Evolutionary conservation across 1,284 basidiomycete genomes (phyloP), one percentile per base, ranked within the genome.

Genomic region (Flammula alnicola): DNA sequence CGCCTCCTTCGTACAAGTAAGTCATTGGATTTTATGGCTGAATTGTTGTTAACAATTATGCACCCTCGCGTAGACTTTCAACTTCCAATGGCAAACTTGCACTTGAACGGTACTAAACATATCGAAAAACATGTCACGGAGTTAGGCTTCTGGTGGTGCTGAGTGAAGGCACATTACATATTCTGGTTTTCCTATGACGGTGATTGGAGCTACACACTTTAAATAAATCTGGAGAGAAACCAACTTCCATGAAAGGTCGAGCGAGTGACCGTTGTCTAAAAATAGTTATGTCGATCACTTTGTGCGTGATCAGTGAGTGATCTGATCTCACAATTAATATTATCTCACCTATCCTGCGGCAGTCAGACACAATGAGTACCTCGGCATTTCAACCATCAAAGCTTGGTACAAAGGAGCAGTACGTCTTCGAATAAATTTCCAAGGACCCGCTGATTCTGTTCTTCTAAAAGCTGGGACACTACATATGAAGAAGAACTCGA

Each of bases 341-440:
- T 20, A n/a, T 14, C 27, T 39, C 32, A 26, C 25, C 32, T n/a
- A n/a, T n/a, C n/a, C n/a, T n/a, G n/a, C n/a, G n/a, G n/a, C n/a
- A n/a, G n/a, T n/a, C n/a, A n/a, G n/a, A n/a, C n/a, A 53, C 19
- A 5, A 66, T 64, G 61, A 57, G 27, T 39, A 62, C 63, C n/a
- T n/a, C n/a, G n/a, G n/a, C n/a, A 23, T 69, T 84, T 29, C 63
- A 74, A 35, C 77, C 86, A 2, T 89, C 88, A 3, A 79, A 80
- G 45, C 74, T 91, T 9, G 89, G 89, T 27, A 88, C 84, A 0
- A 88, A 86, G 67, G 75, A 77, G 52, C 72, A 83, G 81, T 83
- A 61, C 63, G 76, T 60, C 7, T 36, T 12, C 30, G 20, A 10
- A 14, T 7, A n/a, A 30, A 10, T 16, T 14, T 27, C 27, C 40